Evolutionary conservation across 2,329 filamentous ascomycete genomes (phyloP), one percentile per base, ranked within the genome.

Genomic region (Purpureocillium lavendulum): DNA sequence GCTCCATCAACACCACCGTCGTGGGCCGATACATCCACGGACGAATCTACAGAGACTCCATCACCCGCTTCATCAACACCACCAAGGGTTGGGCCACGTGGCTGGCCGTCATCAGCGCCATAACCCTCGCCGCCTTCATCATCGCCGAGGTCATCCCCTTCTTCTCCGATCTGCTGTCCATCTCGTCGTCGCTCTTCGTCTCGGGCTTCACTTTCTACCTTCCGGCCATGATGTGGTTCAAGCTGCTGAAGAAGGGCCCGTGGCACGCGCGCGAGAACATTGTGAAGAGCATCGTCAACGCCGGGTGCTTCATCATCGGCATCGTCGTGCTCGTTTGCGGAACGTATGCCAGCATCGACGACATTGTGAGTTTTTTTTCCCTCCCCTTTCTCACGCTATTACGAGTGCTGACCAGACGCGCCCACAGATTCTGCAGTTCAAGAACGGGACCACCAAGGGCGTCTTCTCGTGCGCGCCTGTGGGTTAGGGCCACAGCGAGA

Each of bases 121-220:
- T 80, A 29, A 87, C 82, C 66, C 32, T 81, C 13, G 38, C 81
- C 16, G 77, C 78, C 3, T 87, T 80, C 73, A 56, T 87, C 47
- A 78, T 87, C 44, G 82, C 83, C 12, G 75, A 82, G 50, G 75
- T 80, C 1, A 81, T 87, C 35, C 84, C 84, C 3, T 79, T 80
- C 53, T 88, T 87, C 64, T 75, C 74, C 43, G 69, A 81, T 34
- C 62, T 87, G 35, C 62, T 87, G 14, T 63, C 67, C 40, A 67
- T 72, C 51, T 63, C 55, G 34, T 70, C 68, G 7, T 61, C 67
- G 7, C 62, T 72, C 17, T 71, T 72, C 51, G 59, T 71, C 50
- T 71, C 67, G 10, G 48, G 48, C 14, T 50, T 50, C 33, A 47
- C 46, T 3, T 50, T 45, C 17, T 50, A 43, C 42, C 43, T 48